Base-by-base conservation (phyloP, 2,329 filamentous ascomycete species). In the Phoma sp. region DNA sequence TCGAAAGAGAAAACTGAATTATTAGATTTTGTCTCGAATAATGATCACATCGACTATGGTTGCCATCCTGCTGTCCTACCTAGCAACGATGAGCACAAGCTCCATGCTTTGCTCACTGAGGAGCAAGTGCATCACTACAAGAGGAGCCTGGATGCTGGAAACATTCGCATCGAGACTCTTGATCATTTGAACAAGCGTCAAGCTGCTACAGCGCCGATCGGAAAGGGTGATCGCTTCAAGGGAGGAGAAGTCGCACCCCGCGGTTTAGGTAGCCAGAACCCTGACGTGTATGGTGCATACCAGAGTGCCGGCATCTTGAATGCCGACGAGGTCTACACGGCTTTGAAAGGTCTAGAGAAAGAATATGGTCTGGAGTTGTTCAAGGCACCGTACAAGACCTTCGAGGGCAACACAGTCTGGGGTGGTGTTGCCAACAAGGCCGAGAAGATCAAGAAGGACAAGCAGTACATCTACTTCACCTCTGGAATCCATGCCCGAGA, bases 401-500 rank as follows among this genome's bases (percentile, higher is more conserved):
- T 76, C 57, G 74, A 82, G 42, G 74, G 75, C 18, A 62, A 62
- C 32, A 62, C 56, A 11, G 69, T 75, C 2, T 64, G 68, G 11
- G 69, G 80, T 11, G 67, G 74, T 22, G 80, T 77, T 4, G 75
- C 70, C 10, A 75, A 76, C 57, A 74, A 82, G 36, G 81, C 80
- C 25, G 74, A 76, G 40, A 73, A 75, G 42, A 70, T 69, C 14
- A 73, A 74, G 42, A 74, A 74, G 32, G 67, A 74, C 45, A 73
- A 74, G 13, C 79, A 81, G 57, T 76, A 79, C 35, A 78, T 83
- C 25, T 83, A 82, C 65, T 73, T 86, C 55, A 81, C 80, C 51
- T 78, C 78, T 18, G 82, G 77, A 11, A 80, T 85, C 27, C 84
- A 86, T 58, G 81, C 83, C 4, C 80, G 84, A 23, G 84, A 86